Percentiles rank a stretch among this genome's conserved stretches.
phyloP scores from a whole-genome alignment of 2,329 filamentous ascomycete species.

The Ceratocystis colombiana region DNA sequence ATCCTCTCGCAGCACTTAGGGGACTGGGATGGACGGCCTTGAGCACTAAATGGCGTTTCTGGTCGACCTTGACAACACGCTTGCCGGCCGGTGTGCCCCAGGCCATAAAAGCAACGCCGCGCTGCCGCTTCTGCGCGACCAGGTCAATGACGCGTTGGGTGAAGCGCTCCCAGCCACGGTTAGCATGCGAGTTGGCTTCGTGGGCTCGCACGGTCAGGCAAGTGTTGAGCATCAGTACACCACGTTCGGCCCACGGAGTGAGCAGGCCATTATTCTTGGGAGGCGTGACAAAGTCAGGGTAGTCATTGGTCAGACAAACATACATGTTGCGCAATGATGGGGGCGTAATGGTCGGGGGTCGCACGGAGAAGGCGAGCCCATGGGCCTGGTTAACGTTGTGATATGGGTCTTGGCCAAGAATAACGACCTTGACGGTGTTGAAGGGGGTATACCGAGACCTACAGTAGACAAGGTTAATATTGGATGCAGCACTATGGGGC shows the following conservation, averaged over 20 bases:
- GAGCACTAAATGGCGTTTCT: conserved; percentile 66
- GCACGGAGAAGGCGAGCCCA: conserved; percentile 90
- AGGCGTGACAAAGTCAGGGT: conserved; percentile 65
- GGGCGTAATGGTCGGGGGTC: conserved; percentile 75
- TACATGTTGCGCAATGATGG: conserved; percentile 93
- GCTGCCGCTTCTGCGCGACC: conserved; percentile 63
- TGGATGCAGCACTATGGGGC: too few species aligned
- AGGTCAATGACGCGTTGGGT: conserved; percentile 87
- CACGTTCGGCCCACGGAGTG: conserved; percentile 86
- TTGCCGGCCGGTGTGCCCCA: conserved; percentile 83
- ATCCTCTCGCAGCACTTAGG: conserved; percentile 73
- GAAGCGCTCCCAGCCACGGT: conserved; percentile 84
- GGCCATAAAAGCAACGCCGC: conserved; percentile 86
- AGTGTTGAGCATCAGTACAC: conserved; percentile 87
- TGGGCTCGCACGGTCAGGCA: conserved; percentile 88
- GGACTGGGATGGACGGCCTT: conserved; percentile 87
- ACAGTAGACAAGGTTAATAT: conserved; percentile 26
- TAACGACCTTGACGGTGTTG: conserved; percentile 77
- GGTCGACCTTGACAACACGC: conserved; percentile 64
- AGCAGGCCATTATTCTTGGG: conserved; percentile 71
- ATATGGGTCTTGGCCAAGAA: conserved; percentile 93
- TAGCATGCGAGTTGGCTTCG: conserved; percentile 74
- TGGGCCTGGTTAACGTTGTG: conserved; percentile 94
- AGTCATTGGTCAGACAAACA: conserved; percentile 76
- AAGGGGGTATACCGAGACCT: conserved; percentile 94